Evolutionary conservation across 768 basidiomycete genomes (phyloP), one percentile per base, ranked within the genome.

Genomic region (Termitomyces heimii): DNA sequence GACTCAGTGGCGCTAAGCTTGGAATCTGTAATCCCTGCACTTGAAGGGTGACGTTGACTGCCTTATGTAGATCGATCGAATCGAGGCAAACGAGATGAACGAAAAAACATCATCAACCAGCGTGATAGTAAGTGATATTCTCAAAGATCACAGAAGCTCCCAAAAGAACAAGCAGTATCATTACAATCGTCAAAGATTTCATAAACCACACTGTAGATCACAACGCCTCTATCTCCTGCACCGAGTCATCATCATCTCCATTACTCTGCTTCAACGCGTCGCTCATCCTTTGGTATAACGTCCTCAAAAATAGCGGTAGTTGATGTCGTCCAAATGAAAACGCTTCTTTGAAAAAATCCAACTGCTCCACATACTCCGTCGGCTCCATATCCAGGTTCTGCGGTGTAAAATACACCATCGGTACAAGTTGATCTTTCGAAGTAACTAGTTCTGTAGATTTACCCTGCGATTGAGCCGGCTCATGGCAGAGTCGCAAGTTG

Each of bases 271-370:
- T 52, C 32, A 61, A 28, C 26, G 73, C 74, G 28, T 75, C 73
- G 47, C 72, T 70, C 53, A 88, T 70, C 43, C 72, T 76, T 37
- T 82, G 79, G 51, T 79, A 75, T 37, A 91, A 70, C 16, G 85
- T 85, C 65, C 78, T 76, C 26, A 88, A 68, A 72, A 92, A 91
- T 13, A 88, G 70, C 2, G 81, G 77, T 58, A 88, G 75, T 69
- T 93, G 91, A 12, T 77, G 73, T 35, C 79, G 77, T 55, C 78
- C 74, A 66, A 93, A 93, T 10, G 86, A 83, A 68, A 94, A 93
- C 1, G 82, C 69, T 1, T 74, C 74, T 35, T 71, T 75, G 57
- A 94, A 73, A 67, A 86, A 92, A 20, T 78, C 80, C 22, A 94
- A 69, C 28, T 74, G 75, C 35, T 80, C 70, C n/a, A 81, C 76